Evolutionary conservation across 2,329 filamentous ascomycete genomes (phyloP).

Genomic region (Emergomyces africanus): DNA sequence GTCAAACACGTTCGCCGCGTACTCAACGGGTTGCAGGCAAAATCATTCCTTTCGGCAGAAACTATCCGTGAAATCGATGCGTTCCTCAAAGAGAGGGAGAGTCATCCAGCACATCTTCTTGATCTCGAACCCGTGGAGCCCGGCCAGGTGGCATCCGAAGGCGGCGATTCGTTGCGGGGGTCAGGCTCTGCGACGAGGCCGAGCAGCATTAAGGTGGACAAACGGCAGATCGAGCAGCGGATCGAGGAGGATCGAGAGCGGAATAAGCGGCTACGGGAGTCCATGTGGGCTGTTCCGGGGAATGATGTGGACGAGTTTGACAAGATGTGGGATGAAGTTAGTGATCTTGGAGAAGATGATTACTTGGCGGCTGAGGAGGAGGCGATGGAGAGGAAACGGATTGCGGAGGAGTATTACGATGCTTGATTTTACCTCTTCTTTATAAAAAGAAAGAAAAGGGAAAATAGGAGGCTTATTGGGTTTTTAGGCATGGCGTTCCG

Average conservation of each 20-base stretch:
- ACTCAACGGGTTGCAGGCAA: conserved; percentile 55
- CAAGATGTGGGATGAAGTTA: conserved; percentile 75
- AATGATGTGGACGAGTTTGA: conserved; percentile 59
- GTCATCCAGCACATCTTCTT: conserved; percentile 46
- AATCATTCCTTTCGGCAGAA: conserved; percentile 59
- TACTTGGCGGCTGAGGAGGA: conserved; percentile 67
- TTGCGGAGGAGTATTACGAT: conserved; percentile 22
- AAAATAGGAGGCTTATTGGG: background rate
- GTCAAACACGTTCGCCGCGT: conserved; percentile 84
- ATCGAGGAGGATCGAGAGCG: conserved; percentile 95
- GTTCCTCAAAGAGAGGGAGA: conserved; percentile 67
- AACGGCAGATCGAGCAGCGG: conserved; percentile 82
- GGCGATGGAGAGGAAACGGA: conserved; percentile 39
- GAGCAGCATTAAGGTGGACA: conserved; percentile 51
- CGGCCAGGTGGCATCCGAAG: conserved; percentile 16
- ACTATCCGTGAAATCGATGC: conserved; percentile 71
- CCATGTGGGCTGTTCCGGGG: conserved; percentile 75
- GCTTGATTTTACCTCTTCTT: background rate
- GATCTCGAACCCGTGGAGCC: conserved; percentile 25
- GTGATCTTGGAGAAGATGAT: conserved; percentile 80
- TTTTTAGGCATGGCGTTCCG: background rate
- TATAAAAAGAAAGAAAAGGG: background rate
- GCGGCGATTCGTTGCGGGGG: conserved; percentile 15
- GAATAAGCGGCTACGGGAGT: conserved; percentile 83
- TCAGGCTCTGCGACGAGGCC: conserved; percentile 12